phyloP scores from a whole-genome alignment of 2,329 filamentous ascomycete species.

The Pseudogymnoascus sp. region DNA sequence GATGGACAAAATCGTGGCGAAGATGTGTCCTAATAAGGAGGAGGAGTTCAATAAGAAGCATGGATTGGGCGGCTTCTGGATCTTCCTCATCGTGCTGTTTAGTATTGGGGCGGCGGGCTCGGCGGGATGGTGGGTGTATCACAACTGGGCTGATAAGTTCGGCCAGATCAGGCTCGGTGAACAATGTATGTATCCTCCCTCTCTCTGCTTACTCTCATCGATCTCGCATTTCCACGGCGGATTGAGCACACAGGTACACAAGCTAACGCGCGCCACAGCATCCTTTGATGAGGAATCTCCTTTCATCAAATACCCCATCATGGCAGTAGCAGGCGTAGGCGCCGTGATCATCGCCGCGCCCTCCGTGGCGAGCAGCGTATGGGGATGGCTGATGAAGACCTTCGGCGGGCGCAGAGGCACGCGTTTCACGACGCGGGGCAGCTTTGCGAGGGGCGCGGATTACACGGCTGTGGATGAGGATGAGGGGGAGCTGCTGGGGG shows the following conservation, averaged over 20 bases:
- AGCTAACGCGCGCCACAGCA: constrained; percentile 18
- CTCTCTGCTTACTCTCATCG: neutral
- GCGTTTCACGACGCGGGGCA: constrained; percentile 76
- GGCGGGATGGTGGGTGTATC: constrained; percentile 77
- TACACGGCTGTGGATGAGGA: constrained; percentile 86
- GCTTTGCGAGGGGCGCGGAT: constrained; percentile 82
- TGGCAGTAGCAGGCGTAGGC: constrained; percentile 56
- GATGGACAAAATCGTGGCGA: constrained; percentile 56
- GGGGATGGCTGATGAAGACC: constrained; percentile 51
- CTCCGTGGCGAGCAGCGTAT: constrained; percentile 62
- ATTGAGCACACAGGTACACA: neutral
- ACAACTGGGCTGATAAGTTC: constrained; percentile 81
- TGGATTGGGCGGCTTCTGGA: constrained; percentile 58
- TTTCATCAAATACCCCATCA: constrained; percentile 75
- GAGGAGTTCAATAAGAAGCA: constrained; percentile 71
- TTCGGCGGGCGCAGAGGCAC: constrained; percentile 42
- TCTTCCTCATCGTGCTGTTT: constrained; percentile 79
- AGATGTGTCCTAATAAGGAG: constrained; percentile 70
- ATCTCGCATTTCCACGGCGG: neutral
- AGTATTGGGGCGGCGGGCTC: constrained; percentile 63
- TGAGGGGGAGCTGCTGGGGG: constrained; percentile 86
- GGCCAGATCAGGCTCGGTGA: constrained; percentile 89
- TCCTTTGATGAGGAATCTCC: constrained; percentile 62
- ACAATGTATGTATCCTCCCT: constrained; percentile 27
- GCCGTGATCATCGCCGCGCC: constrained; percentile 57